Percentiles rank a stretch among this genome's conserved stretches.
phyloP scores from a whole-genome alignment of 169 alveolate genomes.

The Eimeria falciformis region DNA sequence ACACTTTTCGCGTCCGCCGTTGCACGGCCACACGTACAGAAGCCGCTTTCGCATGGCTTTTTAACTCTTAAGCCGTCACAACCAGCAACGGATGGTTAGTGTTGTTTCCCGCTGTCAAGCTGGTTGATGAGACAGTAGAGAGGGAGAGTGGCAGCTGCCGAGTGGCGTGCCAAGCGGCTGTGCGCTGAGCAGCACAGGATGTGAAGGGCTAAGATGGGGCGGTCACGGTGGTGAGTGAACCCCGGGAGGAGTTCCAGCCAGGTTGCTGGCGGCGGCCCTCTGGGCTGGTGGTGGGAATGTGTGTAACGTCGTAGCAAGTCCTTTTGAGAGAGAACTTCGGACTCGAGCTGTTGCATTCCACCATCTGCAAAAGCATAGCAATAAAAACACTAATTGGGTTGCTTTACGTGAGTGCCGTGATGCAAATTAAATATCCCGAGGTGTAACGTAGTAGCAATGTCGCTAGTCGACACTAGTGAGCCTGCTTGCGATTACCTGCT shows the following conservation, averaged over 20 bases:
- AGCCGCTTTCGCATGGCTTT: constrained; percentile 32
- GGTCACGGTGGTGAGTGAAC: constrained; percentile 29
- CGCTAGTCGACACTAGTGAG: too few species aligned
- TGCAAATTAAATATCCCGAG: background rate
- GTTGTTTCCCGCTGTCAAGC: constrained; percentile 33
- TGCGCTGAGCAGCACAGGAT: constrained; percentile 44
- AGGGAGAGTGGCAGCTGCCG: constrained; percentile 17
- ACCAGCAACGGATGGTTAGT: constrained; percentile 20
- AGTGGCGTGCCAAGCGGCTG: constrained; percentile 42
- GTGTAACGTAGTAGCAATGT: too few species aligned
- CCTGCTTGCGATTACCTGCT: too few species aligned
- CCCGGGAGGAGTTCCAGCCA: constrained; percentile 34
- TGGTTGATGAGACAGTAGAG: constrained; percentile 54
- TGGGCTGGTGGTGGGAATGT: background rate
- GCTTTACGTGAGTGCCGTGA: constrained; percentile 19
- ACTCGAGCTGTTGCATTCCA: background rate
- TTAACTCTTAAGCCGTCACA: constrained; percentile 29
- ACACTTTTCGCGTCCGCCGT: constrained; percentile 47
- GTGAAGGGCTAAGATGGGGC: constrained; percentile 6
- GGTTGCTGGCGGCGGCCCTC: constrained; percentile 11
- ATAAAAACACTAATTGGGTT: constrained; percentile 41
- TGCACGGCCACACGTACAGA: constrained; percentile 48
- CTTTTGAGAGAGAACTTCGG: constrained; percentile 28
- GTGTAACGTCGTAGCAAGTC: background rate
- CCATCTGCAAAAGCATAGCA: constrained; percentile 43